Percentiles rank a stretch among this genome's conserved stretches.
Conservation (phyloP, 1,284 basidiomycete genomes). For the Ceratobasidium sp. region DNA sequence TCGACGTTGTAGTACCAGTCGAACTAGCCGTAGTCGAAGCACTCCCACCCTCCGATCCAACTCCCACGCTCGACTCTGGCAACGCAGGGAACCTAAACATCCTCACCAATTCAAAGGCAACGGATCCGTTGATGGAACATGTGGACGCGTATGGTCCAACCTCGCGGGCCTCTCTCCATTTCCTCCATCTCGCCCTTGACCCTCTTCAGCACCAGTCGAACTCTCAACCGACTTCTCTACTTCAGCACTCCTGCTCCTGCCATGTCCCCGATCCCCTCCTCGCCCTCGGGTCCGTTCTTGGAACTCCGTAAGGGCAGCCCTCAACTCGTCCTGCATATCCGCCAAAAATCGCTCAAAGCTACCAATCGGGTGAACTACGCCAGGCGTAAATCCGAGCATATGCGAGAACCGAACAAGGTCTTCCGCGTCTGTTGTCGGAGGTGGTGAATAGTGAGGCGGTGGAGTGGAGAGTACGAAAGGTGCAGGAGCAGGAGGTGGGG, state of each 20-base stretch:
- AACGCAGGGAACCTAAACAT: constrained; percentile 75
- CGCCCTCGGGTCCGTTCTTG: constrained; percentile 44
- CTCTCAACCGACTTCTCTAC: constrained; percentile 50
- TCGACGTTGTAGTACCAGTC: neutral
- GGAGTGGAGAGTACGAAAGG: neutral
- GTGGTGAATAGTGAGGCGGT: neutral
- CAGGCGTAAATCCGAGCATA: constrained; percentile 43
- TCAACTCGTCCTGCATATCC: constrained; percentile 77
- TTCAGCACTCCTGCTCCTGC: neutral
- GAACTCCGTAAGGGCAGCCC: constrained; percentile 63
- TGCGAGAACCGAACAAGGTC: constrained; percentile 42
- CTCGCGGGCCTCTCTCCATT: constrained; percentile 25
- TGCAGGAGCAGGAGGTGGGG: constrained; percentile 45
- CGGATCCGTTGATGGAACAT: constrained; percentile 33
- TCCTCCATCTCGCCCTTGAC: constrained; percentile 33
- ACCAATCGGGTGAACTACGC: constrained; percentile 42
- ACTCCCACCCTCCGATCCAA: constrained; percentile 21
- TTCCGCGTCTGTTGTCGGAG: constrained; percentile 25
- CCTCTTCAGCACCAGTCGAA: constrained; percentile 47
- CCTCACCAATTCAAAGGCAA: constrained; percentile 73
- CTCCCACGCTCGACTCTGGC: constrained; percentile 45
- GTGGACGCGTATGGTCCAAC: constrained; percentile 32
- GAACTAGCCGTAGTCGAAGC: neutral
- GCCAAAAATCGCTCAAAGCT: constrained; percentile 79
- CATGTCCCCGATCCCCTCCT: neutral